Percentiles rank a stretch among this genome's conserved stretches.
Conservation (phyloP, 805 yeast genomes). For the Yarrowia sp. region DNA sequence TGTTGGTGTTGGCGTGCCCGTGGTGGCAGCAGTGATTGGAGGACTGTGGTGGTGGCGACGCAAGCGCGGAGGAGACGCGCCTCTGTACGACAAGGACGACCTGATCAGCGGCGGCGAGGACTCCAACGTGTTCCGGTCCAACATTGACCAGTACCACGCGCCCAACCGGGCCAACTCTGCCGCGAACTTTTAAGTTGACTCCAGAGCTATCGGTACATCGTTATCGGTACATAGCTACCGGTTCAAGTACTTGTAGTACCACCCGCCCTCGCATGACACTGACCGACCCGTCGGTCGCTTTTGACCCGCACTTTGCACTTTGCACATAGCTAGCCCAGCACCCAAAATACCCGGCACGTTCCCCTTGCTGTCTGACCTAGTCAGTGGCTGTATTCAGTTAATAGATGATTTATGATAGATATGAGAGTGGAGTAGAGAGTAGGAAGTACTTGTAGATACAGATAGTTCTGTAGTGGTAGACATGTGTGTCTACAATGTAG, state of each 20-base stretch:
- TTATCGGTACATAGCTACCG: too few species aligned
- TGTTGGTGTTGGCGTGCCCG: slow-evolving; percentile 66
- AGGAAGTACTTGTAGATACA: not conserved
- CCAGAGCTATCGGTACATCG: too few species aligned
- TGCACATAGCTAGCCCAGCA: slow-evolving; percentile 32
- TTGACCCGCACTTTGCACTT: slow-evolving; percentile 33
- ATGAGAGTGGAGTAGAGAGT: not conserved
- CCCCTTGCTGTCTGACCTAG: not conserved
- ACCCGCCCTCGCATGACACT: slow-evolving; percentile 6
- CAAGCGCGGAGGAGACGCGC: slow-evolving; percentile 26
- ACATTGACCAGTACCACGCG: slow-evolving; percentile 38
- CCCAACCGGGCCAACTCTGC: slow-evolving; percentile 34
- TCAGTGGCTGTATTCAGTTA: slow-evolving; percentile 19
- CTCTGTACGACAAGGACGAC: slow-evolving; percentile 30
- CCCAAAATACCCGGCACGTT: slow-evolving; percentile 15
- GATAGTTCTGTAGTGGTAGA: too few species aligned
- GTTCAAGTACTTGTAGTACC: too few species aligned
- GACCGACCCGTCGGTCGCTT: not conserved
- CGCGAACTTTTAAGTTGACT: slow-evolving; percentile 33
- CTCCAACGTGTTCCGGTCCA: slow-evolving; percentile 37
- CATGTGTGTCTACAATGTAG: not conserved
- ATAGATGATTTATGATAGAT: slow-evolving; percentile 24
- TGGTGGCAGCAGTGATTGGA: slow-evolving; percentile 43
- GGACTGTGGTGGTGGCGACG: slow-evolving; percentile 31
- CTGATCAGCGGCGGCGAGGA: slow-evolving; percentile 26